These are phyloP conservation scores for Leccinellum albellum DNA, from an alignment of 768 basidiomycete genomes.

Conservation along the genomic window DNA sequence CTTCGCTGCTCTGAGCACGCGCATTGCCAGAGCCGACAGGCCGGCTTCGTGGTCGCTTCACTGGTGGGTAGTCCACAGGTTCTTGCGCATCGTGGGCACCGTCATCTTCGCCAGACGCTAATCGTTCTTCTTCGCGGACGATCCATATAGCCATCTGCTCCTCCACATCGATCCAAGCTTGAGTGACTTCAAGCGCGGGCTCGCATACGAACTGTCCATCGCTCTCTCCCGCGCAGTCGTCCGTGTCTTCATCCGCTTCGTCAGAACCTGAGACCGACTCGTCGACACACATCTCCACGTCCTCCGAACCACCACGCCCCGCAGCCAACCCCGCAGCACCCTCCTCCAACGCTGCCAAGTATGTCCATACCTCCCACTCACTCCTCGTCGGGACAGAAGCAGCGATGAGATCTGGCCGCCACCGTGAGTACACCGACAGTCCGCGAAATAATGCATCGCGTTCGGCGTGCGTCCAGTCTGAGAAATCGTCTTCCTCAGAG, in stretches of 20 bases:
- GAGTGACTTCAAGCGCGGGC: constrained; percentile 36
- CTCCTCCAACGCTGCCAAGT: constrained; percentile 51
- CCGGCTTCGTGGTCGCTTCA: constrained; percentile 14
- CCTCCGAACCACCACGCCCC: constrained; percentile 11
- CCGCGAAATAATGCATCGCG: constrained; percentile 71
- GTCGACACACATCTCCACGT: neutral
- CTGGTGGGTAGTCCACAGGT: neutral
- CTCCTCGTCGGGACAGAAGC: constrained; percentile 62
- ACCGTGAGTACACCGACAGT: constrained; percentile 60
- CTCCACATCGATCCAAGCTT: constrained; percentile 34
- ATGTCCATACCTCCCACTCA: constrained; percentile 62
- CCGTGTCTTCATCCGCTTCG: neutral
- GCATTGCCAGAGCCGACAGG: neutral
- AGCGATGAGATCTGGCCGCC: constrained; percentile 76
- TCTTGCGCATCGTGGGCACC: neutral
- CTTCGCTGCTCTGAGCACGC: neutral
- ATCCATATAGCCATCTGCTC: constrained; percentile 28
- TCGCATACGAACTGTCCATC: constrained; percentile 7
- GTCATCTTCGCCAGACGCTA: neutral
- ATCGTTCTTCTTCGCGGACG: constrained; percentile 10
- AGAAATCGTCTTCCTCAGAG: neutral
- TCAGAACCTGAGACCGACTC: constrained; percentile 1
- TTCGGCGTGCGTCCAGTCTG: constrained; percentile 63
- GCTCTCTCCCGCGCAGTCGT: neutral
- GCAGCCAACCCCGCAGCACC: constrained; percentile 14